These are phyloP conservation scores for Monosporascus sp. DNA, from an alignment of 2,329 filamentous ascomycete species.

Conservation along the genomic window DNA sequence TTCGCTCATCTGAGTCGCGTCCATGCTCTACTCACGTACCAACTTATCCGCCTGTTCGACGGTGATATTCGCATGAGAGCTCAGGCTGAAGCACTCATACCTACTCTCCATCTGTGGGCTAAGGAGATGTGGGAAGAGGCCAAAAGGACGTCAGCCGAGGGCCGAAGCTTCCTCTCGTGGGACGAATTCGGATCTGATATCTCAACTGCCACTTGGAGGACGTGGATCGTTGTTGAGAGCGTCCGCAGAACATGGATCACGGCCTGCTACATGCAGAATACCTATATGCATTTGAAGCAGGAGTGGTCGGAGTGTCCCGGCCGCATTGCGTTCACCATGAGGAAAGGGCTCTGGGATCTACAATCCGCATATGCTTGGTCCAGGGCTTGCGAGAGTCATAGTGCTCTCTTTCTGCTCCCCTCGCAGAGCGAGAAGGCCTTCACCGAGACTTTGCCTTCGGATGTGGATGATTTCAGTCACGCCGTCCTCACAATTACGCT, in stretches of 20 bases:
- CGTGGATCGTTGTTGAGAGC: constrained; percentile 27
- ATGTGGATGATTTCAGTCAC: constrained; percentile 17
- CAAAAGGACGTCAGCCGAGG: not conserved
- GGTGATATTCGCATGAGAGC: constrained; percentile 29
- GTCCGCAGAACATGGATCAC: constrained; percentile 24
- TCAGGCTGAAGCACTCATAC: constrained; percentile 25
- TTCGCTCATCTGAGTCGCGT: constrained; percentile 18
- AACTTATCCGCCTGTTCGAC: constrained; percentile 30
- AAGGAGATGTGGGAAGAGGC: constrained; percentile 16
- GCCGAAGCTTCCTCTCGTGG: too few species aligned
- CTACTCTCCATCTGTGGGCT: constrained; percentile 22
- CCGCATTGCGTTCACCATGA: constrained; percentile 20
- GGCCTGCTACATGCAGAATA: constrained; percentile 16
- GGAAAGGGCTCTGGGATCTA: constrained; percentile 23
- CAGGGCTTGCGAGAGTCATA: constrained; percentile 8
- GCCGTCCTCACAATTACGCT: constrained; percentile 9
- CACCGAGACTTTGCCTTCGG: constrained; percentile 5
- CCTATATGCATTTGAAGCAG: constrained; percentile 21
- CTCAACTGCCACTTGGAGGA: constrained; percentile 14
- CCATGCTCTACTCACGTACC: constrained; percentile 25
- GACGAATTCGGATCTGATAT: too few species aligned
- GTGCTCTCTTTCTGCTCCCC: constrained; percentile 11
- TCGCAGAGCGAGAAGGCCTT: constrained; percentile 9
- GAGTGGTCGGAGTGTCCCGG: constrained; percentile 25
- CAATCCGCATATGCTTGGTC: constrained; percentile 19